These are phyloP conservation scores for Hirsutella minnesotensis DNA, from an alignment of 2,329 filamentous ascomycete genomes.

Conservation along the genomic window DNA sequence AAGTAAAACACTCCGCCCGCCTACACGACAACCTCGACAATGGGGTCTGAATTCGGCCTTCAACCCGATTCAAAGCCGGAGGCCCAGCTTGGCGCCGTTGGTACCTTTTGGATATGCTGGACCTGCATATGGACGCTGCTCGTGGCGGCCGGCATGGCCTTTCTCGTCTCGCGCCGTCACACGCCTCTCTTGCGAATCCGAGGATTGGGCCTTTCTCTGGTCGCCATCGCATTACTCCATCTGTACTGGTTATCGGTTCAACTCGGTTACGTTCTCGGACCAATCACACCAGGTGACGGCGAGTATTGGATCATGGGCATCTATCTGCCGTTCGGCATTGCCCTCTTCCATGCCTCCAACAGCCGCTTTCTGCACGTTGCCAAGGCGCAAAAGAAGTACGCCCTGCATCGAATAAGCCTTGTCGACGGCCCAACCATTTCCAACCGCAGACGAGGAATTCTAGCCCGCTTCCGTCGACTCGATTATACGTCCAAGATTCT, in stretches of 20 bases:
- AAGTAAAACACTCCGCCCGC: neutral
- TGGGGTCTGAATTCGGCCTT: slow-evolving; percentile 15
- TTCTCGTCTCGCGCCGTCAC: slow-evolving; percentile 22
- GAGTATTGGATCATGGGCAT: slow-evolving; percentile 57
- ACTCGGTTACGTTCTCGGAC: slow-evolving; percentile 22
- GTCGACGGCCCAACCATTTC: slow-evolving; percentile 3
- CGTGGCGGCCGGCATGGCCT: slow-evolving; percentile 24
- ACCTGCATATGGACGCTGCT: slow-evolving; percentile 20
- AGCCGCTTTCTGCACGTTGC: slow-evolving; percentile 46
- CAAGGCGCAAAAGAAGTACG: slow-evolving; percentile 30
- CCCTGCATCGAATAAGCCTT: slow-evolving; percentile 2
- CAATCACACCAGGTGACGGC: slow-evolving; percentile 30
- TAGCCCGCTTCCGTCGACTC: slow-evolving; percentile 20
- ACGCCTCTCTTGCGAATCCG: slow-evolving; percentile 26
- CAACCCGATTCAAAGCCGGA: slow-evolving; percentile 9
- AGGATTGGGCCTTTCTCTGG: slow-evolving; percentile 26
- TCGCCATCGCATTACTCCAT: slow-evolving; percentile 26
- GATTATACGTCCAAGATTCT: slow-evolving; percentile 38
- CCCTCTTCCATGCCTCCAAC: slow-evolving; percentile 53
- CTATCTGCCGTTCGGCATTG: slow-evolving; percentile 51
- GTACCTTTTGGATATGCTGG: slow-evolving; percentile 22
- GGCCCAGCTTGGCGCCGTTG: slow-evolving; percentile 14
- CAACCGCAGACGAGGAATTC: slow-evolving; percentile 10
- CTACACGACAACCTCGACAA: neutral
- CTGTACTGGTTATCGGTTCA: slow-evolving; percentile 28